Evolutionary conservation across 805 yeast genomes (phyloP).

Genomic region (Nakazawaea holstii): DNA sequence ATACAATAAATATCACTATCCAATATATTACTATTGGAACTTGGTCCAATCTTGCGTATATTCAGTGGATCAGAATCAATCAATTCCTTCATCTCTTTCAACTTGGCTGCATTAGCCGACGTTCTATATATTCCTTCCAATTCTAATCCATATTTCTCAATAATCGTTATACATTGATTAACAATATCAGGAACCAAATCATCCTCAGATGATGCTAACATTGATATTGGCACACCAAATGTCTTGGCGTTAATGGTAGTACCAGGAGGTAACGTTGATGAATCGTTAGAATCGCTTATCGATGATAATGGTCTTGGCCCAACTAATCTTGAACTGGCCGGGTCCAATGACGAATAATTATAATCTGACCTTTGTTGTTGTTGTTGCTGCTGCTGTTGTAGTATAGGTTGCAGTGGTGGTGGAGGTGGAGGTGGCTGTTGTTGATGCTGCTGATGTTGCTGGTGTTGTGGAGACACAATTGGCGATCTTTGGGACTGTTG

Average conservation of each 20-base stretch:
- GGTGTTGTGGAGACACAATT: background rate
- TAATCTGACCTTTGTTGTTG: background rate
- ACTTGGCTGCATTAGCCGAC: conserved; percentile 70
- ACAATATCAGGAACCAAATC: conserved; percentile 92
- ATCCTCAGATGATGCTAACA: conserved; percentile 71
- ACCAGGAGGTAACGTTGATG: conserved; percentile 28
- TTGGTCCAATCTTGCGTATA: conserved; percentile 39
- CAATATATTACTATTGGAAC: conserved; percentile 31
- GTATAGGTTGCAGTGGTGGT: background rate
- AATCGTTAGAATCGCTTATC: conserved; percentile 13
- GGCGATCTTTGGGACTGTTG: background rate
- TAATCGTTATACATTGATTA: conserved; percentile 78
- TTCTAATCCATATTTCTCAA: conserved; percentile 79
- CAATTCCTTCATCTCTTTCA: conserved; percentile 64
- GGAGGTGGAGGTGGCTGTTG: background rate
- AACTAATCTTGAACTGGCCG: conserved; percentile 3
- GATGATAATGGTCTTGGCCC: conserved; percentile 27
- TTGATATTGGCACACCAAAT: conserved; percentile 82
- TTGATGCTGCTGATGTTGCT: background rate
- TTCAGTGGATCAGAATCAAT: conserved; percentile 76
- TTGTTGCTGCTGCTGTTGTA: background rate
- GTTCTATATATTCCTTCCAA: conserved; percentile 88
- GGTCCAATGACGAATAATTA: conserved; percentile 3
- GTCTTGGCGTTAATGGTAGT: conserved; percentile 34
- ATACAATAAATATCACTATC: conserved; percentile 84